phyloP scores from a whole-genome alignment of 768 basidiomycete genomes.

The Plicaturopsis crispa region DNA sequence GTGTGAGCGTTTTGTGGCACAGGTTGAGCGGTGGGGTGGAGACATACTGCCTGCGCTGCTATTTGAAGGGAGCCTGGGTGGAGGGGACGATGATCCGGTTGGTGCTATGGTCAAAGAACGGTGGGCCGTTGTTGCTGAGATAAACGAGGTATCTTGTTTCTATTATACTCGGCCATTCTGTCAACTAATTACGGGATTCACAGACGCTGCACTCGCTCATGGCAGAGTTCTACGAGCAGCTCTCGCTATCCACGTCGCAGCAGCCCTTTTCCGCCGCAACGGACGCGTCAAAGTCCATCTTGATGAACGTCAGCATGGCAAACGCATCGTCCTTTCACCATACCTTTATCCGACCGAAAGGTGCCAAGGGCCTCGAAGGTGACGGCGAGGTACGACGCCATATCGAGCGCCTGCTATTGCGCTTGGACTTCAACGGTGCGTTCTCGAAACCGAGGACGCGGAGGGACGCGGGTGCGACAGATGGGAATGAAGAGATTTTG shows the following conservation, averaged over 20 bases:
- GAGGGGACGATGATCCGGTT: slow-evolving; percentile 46
- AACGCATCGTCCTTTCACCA: slow-evolving; percentile 28
- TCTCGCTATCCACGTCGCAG: slow-evolving; percentile 70
- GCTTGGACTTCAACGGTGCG: slow-evolving; percentile 79
- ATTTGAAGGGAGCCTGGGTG: slow-evolving; percentile 67
- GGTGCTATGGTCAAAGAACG: slow-evolving; percentile 72
- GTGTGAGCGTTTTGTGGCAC: slow-evolving; percentile 81
- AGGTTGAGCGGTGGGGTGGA: slow-evolving; percentile 89
- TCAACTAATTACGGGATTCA: slow-evolving; percentile 2
- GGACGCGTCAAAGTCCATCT: slow-evolving; percentile 66
- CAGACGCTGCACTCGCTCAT: slow-evolving; percentile 65
- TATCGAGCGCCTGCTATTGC: slow-evolving; percentile 73
- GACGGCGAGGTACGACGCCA: slow-evolving; percentile 70
- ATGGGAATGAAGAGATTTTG: slow-evolving; percentile 30
- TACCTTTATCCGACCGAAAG: slow-evolving; percentile 43
- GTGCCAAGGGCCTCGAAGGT: slow-evolving; percentile 43
- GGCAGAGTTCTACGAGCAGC: slow-evolving; percentile 72
- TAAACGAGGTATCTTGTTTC: slow-evolving; percentile 57
- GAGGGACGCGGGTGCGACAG: slow-evolving; percentile 6
- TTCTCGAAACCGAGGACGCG: slow-evolving; percentile 45
- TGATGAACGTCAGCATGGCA: slow-evolving; percentile 49
- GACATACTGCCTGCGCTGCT: slow-evolving; percentile 81
- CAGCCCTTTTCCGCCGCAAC: slow-evolving; percentile 56
- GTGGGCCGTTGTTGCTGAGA: slow-evolving; percentile 58
- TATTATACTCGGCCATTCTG: not conserved